Evolutionary conservation across 2,329 filamentous ascomycete species (phyloP), one percentile per base, ranked within the genome.

Genomic region (Penicillium corylophilum): DNA sequence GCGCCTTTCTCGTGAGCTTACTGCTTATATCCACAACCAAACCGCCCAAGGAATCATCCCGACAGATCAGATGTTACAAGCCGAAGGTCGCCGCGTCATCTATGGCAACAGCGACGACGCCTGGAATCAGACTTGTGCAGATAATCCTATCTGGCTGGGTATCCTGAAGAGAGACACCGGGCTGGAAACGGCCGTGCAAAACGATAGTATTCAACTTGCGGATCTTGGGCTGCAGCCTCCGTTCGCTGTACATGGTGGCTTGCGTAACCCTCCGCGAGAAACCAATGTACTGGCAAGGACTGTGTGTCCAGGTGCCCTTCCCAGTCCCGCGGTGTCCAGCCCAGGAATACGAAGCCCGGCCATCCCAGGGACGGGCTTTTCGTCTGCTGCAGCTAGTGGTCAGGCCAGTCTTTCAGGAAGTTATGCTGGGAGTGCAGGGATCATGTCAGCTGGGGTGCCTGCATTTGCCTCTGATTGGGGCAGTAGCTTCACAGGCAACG

Each of bases 91-190:
- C 35, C 57, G 54, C 46, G 59, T 71, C 7, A 66, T 73, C 41
- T 73, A 72, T 47, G 67, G 62, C 12, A 60, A 43, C 15, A 60
- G 44, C 15, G 62, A 68, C 50, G 70, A 72, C 29, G 62, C 62
- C n/a, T 73, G 69, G 69, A 71, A 73, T 45, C 69, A 76, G 61
- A 77, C 75, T 4, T 74, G 73, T 49, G 75, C 75, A 7, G 75
- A 77, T 55, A 77, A 77, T 44, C 63, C 71, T n/a, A 62, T 71
- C 9, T 78, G 75, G 75, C 64, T 78, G 10, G 69, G 70, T 49
- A 62, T 75, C 23, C 59, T 78, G 46, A 78, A 78, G 57, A 71
- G 71, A 9, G 71, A 76, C 52, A 63, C 69, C 35, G 75, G 74
- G 4, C 57, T 77, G 16, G 63, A 68, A 20, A 55, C 61, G 15